Percentiles rank a stretch among this genome's conserved stretches.
phyloP scores from a whole-genome alignment of 2,329 filamentous ascomycete species.

The Diaporthe citri region DNA sequence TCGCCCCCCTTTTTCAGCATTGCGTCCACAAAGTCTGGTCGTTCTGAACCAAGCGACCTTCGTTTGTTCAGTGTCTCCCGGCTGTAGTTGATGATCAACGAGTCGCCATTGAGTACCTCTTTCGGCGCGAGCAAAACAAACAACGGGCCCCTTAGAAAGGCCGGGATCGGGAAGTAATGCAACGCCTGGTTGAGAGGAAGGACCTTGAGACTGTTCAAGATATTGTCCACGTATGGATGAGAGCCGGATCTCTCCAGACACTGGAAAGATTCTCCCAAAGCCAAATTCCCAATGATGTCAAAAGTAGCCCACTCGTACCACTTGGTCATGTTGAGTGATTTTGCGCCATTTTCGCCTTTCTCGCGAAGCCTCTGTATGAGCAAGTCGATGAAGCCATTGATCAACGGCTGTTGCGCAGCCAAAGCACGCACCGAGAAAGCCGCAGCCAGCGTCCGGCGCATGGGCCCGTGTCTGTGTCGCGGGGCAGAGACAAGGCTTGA shows the following conservation, averaged over 20 bases:
- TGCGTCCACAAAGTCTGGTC: slow-evolving; percentile 34
- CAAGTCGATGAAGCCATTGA: slow-evolving; percentile 30
- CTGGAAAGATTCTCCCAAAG: slow-evolving; percentile 37
- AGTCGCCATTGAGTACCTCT: not conserved
- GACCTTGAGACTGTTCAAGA: slow-evolving; percentile 12
- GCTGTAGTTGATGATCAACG: not conserved
- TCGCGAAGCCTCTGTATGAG: slow-evolving; percentile 45
- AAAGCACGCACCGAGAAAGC: slow-evolving; percentile 35
- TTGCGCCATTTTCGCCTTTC: slow-evolving; percentile 40
- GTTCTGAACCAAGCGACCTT: not conserved
- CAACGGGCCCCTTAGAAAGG: not conserved
- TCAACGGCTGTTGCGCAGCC: slow-evolving; percentile 34
- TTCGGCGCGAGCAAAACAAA: not conserved
- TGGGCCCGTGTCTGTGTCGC: slow-evolving; percentile 25
- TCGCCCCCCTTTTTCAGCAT: slow-evolving; percentile 25
- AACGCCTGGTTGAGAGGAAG: not conserved
- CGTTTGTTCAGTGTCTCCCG: slow-evolving; percentile 14
- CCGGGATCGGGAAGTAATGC: not conserved
- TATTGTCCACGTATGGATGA: slow-evolving; percentile 32
- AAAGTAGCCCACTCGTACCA: slow-evolving; percentile 51
- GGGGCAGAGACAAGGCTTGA: not conserved
- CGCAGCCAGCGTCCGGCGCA: slow-evolving; percentile 27
- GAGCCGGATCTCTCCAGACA: slow-evolving; percentile 23
- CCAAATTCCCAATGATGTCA: slow-evolving; percentile 41
- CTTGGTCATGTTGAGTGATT: slow-evolving; percentile 43